Evolutionary conservation across 1,284 basidiomycete species (phyloP).

Genomic region (Sporisorium exsertum): DNA sequence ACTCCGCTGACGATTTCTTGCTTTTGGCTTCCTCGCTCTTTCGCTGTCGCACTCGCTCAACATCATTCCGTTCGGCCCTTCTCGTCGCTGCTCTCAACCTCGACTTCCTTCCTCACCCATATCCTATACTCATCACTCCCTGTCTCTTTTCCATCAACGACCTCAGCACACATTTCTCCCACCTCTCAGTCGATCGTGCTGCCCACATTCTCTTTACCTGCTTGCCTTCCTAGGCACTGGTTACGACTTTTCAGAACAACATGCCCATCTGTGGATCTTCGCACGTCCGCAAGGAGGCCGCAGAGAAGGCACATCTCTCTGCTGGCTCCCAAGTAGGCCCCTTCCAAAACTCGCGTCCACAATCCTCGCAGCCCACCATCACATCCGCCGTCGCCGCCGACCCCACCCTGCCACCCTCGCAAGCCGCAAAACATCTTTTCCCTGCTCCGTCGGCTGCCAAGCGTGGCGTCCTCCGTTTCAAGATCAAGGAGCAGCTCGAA

Average conservation of each 20-base stretch:
- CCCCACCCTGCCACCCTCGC: slow-evolving; percentile 49
- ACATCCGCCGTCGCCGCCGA: slow-evolving; percentile 64
- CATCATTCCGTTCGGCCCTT: background rate
- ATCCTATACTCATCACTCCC: background rate
- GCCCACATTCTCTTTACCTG: background rate
- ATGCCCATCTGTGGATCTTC: slow-evolving; percentile 51
- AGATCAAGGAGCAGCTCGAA: slow-evolving; percentile 64
- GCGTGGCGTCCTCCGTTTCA: slow-evolving; percentile 57
- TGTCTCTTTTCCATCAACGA: background rate
- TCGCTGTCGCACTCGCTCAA: no score
- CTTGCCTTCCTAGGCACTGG: background rate
- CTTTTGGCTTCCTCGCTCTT: background rate
- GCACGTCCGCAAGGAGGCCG: slow-evolving; percentile 27
- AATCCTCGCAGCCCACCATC: slow-evolving; percentile 56
- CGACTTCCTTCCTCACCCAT: background rate
- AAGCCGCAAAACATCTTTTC: slow-evolving; percentile 57
- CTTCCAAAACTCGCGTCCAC: slow-evolving; percentile 39
- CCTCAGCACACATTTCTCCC: background rate
- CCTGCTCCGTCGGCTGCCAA: slow-evolving; percentile 54
- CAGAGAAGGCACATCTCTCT: slow-evolving; percentile 42
- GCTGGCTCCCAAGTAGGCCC: slow-evolving; percentile 42
- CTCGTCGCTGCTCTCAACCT: background rate
- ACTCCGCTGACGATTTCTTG: background rate
- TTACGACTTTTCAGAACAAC: background rate
- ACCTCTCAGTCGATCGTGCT: background rate